Percentiles rank a stretch among this genome's conserved stretches.
Evolutionary conservation across 352 stramenopile species (phyloP).

Genomic region (Elongisporangium prolatum): DNA sequence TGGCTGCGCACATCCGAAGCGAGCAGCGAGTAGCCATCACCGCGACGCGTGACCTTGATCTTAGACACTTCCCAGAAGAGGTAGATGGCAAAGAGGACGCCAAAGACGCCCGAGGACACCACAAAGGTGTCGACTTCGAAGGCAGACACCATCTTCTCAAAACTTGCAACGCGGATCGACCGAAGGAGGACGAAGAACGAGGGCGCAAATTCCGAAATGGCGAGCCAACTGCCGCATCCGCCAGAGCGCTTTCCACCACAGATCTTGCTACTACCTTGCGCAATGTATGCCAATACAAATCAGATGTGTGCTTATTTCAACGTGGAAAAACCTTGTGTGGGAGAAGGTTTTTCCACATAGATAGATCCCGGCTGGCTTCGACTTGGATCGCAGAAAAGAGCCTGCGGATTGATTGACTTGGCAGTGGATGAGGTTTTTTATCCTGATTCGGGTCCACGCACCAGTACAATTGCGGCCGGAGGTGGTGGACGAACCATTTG

Average conservation of each 20-base stretch:
- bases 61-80: constrained; percentile 88
- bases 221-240: constrained; percentile 12
- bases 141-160: constrained; percentile 43
- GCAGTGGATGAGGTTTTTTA: background rate
- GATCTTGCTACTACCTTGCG: constrained; percentile 6
- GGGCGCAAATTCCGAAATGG: constrained; percentile 73
- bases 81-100: constrained; percentile 77
- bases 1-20: constrained; percentile 70
- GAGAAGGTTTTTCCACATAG: background rate
- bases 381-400: background rate
- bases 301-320: background rate
- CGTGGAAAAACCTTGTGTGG: background rate
- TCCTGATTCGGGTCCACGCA: background rate
- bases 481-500: background rate
- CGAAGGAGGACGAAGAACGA: constrained; percentile 7
- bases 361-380: background rate
- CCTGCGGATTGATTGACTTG: background rate
- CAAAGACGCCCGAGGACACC: constrained; percentile 59
- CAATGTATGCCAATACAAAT: constrained; percentile 4
- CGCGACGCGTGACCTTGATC: constrained; percentile 82
- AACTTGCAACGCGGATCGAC: constrained; percentile 8
- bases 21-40: constrained; percentile 78
- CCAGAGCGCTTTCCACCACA: constrained; percentile 5
- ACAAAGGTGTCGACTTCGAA: constrained; percentile 67
- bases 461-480: background rate